These are phyloP conservation scores for Cladosporium sp. DNA, from an alignment of 2,329 filamentous ascomycete species.

Conservation along the genomic window DNA sequence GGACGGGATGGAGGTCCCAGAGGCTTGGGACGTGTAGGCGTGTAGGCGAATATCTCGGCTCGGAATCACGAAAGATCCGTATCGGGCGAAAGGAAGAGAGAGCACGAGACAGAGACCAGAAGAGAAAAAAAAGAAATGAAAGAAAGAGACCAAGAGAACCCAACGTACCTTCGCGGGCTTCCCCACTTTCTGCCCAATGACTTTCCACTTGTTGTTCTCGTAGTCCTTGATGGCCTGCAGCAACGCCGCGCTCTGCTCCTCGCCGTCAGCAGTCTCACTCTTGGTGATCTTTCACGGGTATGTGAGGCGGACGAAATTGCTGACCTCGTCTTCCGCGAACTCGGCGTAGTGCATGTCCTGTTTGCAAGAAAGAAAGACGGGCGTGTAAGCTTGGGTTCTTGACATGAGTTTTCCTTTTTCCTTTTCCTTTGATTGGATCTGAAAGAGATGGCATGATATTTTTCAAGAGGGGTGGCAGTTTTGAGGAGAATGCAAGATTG, in stretches of 20 bases:
- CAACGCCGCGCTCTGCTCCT: conserved; percentile 64
- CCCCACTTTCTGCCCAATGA: conserved; percentile 91
- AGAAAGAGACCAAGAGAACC: not conserved
- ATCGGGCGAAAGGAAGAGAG: no score
- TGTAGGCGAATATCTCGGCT: no score
- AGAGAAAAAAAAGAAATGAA: not conserved
- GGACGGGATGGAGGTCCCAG: no score
- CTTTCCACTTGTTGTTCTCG: conserved; percentile 98
- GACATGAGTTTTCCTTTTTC: no score
- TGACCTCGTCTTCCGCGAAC: conserved; percentile 93
- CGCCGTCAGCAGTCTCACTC: conserved; percentile 3
- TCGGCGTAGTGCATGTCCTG: conserved; percentile 99
- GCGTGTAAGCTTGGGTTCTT: conserved; percentile 12
- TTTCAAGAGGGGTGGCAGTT: no score
- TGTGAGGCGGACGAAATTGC: conserved; percentile 39
- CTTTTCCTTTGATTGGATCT: no score
- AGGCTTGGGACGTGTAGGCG: no score
- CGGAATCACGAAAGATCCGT: no score
- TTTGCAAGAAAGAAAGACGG: not conserved
- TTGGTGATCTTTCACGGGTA: conserved; percentile 1
- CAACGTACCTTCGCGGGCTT: conserved; percentile 84
- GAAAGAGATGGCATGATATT: not conserved
- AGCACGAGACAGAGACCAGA: no score
- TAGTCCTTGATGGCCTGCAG: conserved; percentile 97
- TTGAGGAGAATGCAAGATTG: no score